phyloP scores from a whole-genome alignment of 1,139 yeast genomes.

The Martiniozyma asiatica region DNA sequence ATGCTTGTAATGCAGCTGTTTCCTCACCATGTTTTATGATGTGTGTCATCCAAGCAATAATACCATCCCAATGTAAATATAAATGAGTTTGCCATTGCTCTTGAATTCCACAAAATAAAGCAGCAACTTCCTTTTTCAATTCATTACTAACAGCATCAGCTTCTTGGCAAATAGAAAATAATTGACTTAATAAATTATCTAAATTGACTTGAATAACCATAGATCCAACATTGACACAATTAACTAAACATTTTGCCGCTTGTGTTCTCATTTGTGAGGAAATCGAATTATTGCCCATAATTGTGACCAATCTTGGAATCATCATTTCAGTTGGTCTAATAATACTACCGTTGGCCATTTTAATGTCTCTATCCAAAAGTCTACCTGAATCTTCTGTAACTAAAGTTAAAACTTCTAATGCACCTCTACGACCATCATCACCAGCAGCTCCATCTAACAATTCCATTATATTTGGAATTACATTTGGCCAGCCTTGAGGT shows the following conservation, averaged over 20 bases:
- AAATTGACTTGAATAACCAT: conserved; percentile 53
- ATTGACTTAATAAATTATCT: conserved; percentile 50
- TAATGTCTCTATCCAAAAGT: conserved; percentile 46
- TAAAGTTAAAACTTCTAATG: conserved; percentile 72
- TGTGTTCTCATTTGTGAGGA: conserved; percentile 46
- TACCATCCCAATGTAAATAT: conserved; percentile 72
- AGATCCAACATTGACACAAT: conserved; percentile 57
- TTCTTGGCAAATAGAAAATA: conserved; percentile 47
- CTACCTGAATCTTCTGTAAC: conserved; percentile 76
- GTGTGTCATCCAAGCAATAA: conserved; percentile 73
- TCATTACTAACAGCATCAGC: conserved; percentile 37
- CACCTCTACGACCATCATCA: conserved; percentile 47
- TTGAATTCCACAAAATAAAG: conserved; percentile 61
- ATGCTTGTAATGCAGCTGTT: conserved; percentile 78
- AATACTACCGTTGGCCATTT: conserved; percentile 35
- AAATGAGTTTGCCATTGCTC: conserved; percentile 76
- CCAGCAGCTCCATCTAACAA: conserved; percentile 35
- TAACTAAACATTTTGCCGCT: conserved; percentile 64
- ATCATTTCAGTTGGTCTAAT: conserved; percentile 47
- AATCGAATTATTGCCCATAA: conserved; percentile 27
- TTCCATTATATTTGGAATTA: conserved; percentile 54
- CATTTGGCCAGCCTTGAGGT: conserved; percentile 60
- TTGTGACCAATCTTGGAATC: conserved; percentile 50
- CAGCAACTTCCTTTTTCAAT: conserved; percentile 67
- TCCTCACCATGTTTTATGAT: conserved; percentile 60